A percentile compares a stretch with the other conserved stretches of the same genome.
These are phyloP conservation scores for Daedaleopsis nitida DNA, from an alignment of 768 basidiomycete species.

Conservation along the genomic window DNA sequence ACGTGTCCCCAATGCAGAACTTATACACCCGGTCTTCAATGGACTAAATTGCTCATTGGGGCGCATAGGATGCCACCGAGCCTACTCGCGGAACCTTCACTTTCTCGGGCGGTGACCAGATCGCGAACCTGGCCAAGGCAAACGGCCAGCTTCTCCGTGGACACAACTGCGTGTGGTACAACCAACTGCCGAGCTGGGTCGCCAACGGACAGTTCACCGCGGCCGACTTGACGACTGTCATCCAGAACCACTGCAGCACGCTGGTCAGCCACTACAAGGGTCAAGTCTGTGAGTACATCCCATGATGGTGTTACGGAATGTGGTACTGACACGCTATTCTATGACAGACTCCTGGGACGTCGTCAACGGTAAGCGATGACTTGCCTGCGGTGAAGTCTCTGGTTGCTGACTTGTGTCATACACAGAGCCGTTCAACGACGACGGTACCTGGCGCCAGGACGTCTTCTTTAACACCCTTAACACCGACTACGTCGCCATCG, in stretches of 20 bases:
- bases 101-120: constrained; percentile 45
- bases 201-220: constrained; percentile 31
- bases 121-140: constrained; percentile 45
- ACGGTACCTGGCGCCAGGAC: constrained; percentile 54
- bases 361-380: constrained; percentile 41
- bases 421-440: constrained; percentile 56
- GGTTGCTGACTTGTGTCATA: constrained; percentile 19
- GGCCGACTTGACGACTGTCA: constrained; percentile 33
- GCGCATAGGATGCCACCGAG: constrained; percentile 51
- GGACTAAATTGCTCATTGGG: not conserved
- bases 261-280: constrained; percentile 43
- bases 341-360: constrained; percentile 52
- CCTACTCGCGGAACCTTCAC: constrained; percentile 49
- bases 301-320: not conserved
- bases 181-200: constrained; percentile 45
- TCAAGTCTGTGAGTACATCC: constrained; percentile 31
- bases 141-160: constrained; percentile 51
- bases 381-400: too few relatives aligned
- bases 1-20: constrained; percentile 8
- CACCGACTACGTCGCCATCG: constrained; percentile 50
- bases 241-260: constrained; percentile 38
- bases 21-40: not conserved
- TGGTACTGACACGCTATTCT: not conserved
- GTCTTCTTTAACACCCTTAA: constrained; percentile 57
- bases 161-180: constrained; percentile 47